Conservation (phyloP, 345 rosid species). For the Syzygium oleosum region DNA sequence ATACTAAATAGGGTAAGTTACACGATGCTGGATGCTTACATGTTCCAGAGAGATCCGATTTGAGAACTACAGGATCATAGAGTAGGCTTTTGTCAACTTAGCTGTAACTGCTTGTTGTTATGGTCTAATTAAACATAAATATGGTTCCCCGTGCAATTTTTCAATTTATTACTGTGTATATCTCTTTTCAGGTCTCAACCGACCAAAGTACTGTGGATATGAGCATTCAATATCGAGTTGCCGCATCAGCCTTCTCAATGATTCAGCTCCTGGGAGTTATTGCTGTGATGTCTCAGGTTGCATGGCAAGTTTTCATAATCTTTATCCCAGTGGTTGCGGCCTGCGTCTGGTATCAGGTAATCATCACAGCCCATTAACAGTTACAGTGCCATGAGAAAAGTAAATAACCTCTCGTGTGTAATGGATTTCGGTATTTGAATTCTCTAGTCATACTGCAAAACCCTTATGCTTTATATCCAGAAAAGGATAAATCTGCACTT, state of each 20-base stretch:
- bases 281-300: constrained; percentile 72
- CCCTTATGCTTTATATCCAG: neutral
- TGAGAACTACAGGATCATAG: neutral
- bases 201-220: constrained; percentile 66
- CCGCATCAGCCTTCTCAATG: constrained; percentile 27
- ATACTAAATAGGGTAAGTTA: constrained; percentile 45
- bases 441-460: neutral
- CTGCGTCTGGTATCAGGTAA: constrained; percentile 79
- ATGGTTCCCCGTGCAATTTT: neutral
- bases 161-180: neutral
- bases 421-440: neutral
- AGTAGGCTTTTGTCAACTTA: neutral
- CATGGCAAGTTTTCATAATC: constrained; percentile 70
- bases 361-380: neutral
- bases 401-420: neutral
- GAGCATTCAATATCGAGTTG: constrained; percentile 38
- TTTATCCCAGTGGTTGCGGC: constrained; percentile 58
- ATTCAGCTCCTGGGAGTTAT: constrained; percentile 64
- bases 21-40: neutral
- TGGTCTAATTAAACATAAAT: neutral
- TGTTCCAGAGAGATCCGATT: neutral
- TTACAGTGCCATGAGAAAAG: neutral
- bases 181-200: constrained; percentile 53
- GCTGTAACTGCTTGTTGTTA: neutral
- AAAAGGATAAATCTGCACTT: neutral